Base-by-base conservation (phyloP, 1,139 yeast genomes). In the Nakaseomyces nivariensis region DNA sequence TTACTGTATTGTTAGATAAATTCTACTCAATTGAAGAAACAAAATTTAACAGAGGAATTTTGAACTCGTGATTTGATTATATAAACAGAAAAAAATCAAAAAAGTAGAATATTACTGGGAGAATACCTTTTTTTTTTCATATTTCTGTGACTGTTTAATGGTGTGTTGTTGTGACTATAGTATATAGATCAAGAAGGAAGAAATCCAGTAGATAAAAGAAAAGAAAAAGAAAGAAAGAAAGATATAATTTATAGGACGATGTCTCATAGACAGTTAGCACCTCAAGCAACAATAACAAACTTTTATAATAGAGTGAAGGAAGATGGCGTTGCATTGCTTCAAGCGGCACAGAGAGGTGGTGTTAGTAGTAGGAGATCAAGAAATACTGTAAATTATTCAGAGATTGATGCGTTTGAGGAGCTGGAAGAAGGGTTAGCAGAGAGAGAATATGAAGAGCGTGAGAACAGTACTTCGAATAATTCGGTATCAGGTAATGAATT, bases 281-380 rank as follows among this genome's bases (percentile, higher is more conserved):
- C 95, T 1, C 96, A 87, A 69, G 95, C 89, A 0, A 72, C 82
- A 50, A 73, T 85, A 13, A 80, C 92, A 0, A 85, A 88, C 33
- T 77, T 84, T 55, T 74, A 81, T 43, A 78, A 85, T 48, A 74
- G 95, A 54, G 71, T 85, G 33, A 73, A 80, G 48, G 76, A 81
- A 52, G 84, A 79, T 49, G 82, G 81, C 57, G 81, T 90, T 10
- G 70, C 89, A 43, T 77, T 84, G 53, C 75, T 84, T 46, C 44
- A 41, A 25, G 8, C 44, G 9, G 24, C n/a, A 13, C 44, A 41
- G 11, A 81, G 83, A 3, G 79, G 88, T 7, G 77, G 96, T 56
- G 11, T 38, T 5, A 76, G 84, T 41, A 84, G 89, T 37, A 88
- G 88, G 62, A 76, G 97, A 59, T 82, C 89, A 4, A 72, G 79